Conservation (phyloP, 2,329 filamentous ascomycete genomes). For the Fusarium kyushuense region DNA sequence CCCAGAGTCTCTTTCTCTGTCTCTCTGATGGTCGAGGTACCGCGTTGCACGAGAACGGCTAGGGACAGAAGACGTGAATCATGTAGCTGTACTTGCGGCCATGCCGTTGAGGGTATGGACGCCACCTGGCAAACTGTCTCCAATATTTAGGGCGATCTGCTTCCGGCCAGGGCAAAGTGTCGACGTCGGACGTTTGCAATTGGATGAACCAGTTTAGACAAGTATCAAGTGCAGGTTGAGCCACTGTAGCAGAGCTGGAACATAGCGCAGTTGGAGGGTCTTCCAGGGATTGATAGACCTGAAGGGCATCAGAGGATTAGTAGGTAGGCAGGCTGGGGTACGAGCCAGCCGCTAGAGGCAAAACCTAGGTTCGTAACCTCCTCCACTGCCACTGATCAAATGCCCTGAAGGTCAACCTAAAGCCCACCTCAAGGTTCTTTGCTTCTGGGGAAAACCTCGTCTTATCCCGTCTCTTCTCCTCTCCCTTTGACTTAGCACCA, state of each 20-base stretch:
- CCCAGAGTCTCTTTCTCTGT: conserved; percentile 11
- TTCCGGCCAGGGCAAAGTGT: conserved; percentile 44
- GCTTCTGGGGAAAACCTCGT: conserved; percentile 55
- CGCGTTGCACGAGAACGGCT: conserved; percentile 36
- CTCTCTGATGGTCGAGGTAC: conserved; percentile 23
- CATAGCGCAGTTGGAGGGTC: conserved; percentile 28
- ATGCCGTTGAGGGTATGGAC: conserved; percentile 40
- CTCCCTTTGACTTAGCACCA: conserved; percentile 49
- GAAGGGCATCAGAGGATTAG: conserved; percentile 15
- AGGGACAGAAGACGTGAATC: conserved; percentile 16
- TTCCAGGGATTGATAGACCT: conserved; percentile 30
- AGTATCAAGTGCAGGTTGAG: conserved; percentile 20
- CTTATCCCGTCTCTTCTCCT: conserved; percentile 52
- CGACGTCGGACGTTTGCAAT: conserved; percentile 40
- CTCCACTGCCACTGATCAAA: conserved; percentile 26
- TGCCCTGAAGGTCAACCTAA: conserved; percentile 37
- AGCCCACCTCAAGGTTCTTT: conserved; percentile 43
- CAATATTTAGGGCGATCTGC: conserved; percentile 42
- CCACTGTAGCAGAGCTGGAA: conserved; percentile 43
- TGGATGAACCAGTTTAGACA: conserved; percentile 28
- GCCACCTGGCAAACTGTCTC: conserved; percentile 37
- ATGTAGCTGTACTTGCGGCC: conserved; percentile 38
- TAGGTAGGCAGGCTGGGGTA: background rate
- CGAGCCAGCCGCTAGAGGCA: conserved; percentile 52
- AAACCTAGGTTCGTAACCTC: conserved; percentile 56